Evolutionary conservation across 164 flowering plant genomes (phyloP).

Genomic region (Stephania yunnanensis): DNA sequence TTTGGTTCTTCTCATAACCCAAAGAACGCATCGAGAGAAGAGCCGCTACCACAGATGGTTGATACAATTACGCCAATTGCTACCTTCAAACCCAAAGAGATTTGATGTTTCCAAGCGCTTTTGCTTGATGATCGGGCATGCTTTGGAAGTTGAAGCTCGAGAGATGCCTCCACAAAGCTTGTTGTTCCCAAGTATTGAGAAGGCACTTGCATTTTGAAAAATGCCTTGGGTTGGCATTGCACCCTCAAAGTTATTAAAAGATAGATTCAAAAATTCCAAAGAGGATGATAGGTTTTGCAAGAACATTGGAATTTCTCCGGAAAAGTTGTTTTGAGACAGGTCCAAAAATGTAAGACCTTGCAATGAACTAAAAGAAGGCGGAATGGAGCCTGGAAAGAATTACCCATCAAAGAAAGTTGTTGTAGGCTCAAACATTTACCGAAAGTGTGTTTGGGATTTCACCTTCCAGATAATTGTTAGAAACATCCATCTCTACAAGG

Average conservation of each 20-base stretch:
- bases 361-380: neutral
- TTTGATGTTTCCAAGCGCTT: neutral
- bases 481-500: too few relatives aligned
- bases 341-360: neutral
- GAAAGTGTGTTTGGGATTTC: too few relatives aligned
- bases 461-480: too few relatives aligned
- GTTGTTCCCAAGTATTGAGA: too few relatives aligned
- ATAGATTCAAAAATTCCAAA: conserved; percentile 8
- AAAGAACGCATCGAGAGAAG: neutral
- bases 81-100: neutral
- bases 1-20: neutral
- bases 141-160: neutral
- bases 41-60: neutral
- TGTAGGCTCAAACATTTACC: conserved; percentile 8
- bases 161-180: conserved; percentile 9
- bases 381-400: conserved; percentile 3
- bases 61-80: neutral
- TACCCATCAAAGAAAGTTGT: neutral
- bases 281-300: neutral
- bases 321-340: conserved; percentile 8
- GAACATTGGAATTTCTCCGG: neutral
- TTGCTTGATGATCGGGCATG: neutral
- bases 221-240: conserved; percentile 3
- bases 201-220: too few relatives aligned
- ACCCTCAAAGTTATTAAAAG: conserved; percentile 6